Conservation (phyloP, 2,329 filamentous ascomycete genomes). For the Lachnum nothofagi region DNA sequence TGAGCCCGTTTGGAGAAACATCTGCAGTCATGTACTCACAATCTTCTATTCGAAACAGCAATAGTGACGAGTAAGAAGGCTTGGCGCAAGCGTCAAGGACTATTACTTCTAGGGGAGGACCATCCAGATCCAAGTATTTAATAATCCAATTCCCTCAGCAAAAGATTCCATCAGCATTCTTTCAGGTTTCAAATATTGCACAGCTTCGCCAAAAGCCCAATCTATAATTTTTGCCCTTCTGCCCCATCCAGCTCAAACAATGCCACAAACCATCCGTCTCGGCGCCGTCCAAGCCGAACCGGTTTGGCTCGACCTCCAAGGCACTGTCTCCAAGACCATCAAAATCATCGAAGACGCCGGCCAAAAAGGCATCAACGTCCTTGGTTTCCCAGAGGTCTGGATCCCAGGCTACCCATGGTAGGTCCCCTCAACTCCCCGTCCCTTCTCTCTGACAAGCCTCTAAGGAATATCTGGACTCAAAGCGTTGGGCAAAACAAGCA, state of each 20-base stretch:
- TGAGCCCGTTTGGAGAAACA: too few species aligned
- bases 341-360: conserved; percentile 52
- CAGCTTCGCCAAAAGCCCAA: not conserved
- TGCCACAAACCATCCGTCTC: conserved; percentile 21
- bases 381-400: conserved; percentile 52
- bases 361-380: conserved; percentile 46
- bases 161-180: too few species aligned
- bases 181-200: too few species aligned
- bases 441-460: not conserved
- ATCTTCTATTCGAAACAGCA: too few species aligned
- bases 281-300: conserved; percentile 54
- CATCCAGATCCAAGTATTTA: too few species aligned
- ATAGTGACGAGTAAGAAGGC: too few species aligned
- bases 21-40: too few species aligned
- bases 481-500: conserved; percentile 34
- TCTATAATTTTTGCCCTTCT: not conserved
- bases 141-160: too few species aligned
- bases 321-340: conserved; percentile 51
- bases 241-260: not conserved
- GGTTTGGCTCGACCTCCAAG: conserved; percentile 54
- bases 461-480: conserved; percentile 23
- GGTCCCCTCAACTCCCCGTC: conserved; percentile 24
- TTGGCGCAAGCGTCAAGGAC: too few species aligned
- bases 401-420: conserved; percentile 52
- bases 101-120: too few species aligned